Evolutionary conservation across 805 yeast genomes (phyloP).

Genomic region (Candida suzukii): DNA sequence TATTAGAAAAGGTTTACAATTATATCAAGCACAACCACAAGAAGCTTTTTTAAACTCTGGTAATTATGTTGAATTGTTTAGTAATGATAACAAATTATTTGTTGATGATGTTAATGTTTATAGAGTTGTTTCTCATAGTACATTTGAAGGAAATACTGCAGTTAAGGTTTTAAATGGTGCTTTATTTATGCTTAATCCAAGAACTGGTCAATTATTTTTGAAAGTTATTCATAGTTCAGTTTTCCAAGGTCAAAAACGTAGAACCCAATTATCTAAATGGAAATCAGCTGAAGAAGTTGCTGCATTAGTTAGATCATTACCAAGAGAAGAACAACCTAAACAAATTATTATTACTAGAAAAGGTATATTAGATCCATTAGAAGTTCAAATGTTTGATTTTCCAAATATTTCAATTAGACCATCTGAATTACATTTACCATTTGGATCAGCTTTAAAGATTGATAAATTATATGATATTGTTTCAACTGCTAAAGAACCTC

Average conservation of each 20-base stretch:
- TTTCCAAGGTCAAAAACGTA: slow-evolving; percentile 95
- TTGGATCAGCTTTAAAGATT: slow-evolving; percentile 75
- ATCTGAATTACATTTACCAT: slow-evolving; percentile 84
- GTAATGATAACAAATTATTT: slow-evolving; percentile 74
- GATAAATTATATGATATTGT: slow-evolving; percentile 76
- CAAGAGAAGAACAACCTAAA: slow-evolving; percentile 90
- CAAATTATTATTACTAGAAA: slow-evolving; percentile 86
- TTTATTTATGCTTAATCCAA: slow-evolving; percentile 82
- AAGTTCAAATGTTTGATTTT: slow-evolving; percentile 95
- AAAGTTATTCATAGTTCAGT: slow-evolving; percentile 90
- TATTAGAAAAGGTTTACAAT: slow-evolving; percentile 86
- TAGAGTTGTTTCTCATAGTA: slow-evolving; percentile 84
- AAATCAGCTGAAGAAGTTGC: slow-evolving; percentile 97
- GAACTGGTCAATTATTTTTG: slow-evolving; percentile 82
- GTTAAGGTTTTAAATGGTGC: slow-evolving; percentile 94
- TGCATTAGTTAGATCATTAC: slow-evolving; percentile 80
- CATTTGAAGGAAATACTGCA: slow-evolving; percentile 87
- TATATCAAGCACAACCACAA: slow-evolving; percentile 89
- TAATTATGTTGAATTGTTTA: slow-evolving; percentile 85
- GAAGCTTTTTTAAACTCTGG: slow-evolving; percentile 85
- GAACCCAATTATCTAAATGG: slow-evolving; percentile 94
- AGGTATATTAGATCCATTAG: slow-evolving; percentile 89
- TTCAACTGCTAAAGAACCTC: slow-evolving; percentile 83
- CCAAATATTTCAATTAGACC: slow-evolving; percentile 87
- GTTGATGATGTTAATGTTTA: slow-evolving; percentile 94